Percentiles rank a stretch among this genome's conserved stretches.
Conservation (phyloP, 306 rosid species). For the Cucurbita argyrosperma region DNA sequence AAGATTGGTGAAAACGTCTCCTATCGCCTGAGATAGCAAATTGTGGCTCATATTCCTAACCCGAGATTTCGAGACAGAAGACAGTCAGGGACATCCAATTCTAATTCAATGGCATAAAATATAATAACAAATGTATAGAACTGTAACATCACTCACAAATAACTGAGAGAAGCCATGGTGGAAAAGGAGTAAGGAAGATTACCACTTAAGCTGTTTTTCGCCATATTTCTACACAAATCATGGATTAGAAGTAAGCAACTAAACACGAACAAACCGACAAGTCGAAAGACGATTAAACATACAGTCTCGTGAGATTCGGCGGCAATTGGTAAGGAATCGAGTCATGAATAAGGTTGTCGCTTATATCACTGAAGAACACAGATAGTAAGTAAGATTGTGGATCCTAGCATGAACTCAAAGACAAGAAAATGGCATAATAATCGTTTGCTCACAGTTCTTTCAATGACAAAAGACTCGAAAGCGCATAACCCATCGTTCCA, state of each 20-base stretch:
- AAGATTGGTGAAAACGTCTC: constrained; percentile 51
- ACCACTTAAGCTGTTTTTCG: constrained; percentile 65
- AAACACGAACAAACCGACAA: not conserved
- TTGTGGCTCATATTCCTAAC: constrained; percentile 71
- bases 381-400: not conserved
- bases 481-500: constrained; percentile 87
- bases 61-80: constrained; percentile 3
- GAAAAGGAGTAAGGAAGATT: constrained; percentile 87
- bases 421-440: not conserved
- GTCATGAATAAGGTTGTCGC: constrained; percentile 69
- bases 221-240: constrained; percentile 52
- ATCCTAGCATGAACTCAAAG: not conserved
- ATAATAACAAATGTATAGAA: not conserved
- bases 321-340: constrained; percentile 77
- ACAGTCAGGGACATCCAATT: constrained; percentile 5
- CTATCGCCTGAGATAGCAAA: constrained; percentile 41
- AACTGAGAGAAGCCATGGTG: constrained; percentile 49
- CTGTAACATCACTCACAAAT: constrained; percentile 48
- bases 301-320: constrained; percentile 93
- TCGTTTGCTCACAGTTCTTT: constrained; percentile 51
- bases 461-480: constrained; percentile 57
- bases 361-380: constrained; percentile 46
- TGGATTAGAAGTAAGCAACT: not conserved
- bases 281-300: constrained; percentile 8
- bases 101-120: constrained; percentile 9